Evolutionary conservation across 257 asterid species (phyloP).

Genomic region (Catharanthus roseus): DNA sequence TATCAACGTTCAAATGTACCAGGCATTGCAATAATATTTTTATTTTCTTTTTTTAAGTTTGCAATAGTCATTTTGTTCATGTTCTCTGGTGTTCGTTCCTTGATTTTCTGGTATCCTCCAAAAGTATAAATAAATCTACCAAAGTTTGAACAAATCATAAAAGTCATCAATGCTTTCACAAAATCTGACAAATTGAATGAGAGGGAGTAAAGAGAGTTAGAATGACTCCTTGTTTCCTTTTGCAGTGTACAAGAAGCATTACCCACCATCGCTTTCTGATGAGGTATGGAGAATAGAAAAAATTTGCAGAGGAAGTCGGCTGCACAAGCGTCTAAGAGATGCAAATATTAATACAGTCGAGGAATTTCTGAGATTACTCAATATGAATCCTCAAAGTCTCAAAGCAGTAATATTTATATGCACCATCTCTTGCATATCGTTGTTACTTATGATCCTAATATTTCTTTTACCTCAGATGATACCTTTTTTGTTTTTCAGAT

Average conservation of each 20-base stretch:
- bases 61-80: too few species aligned
- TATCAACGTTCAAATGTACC: not conserved
- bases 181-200: not conserved
- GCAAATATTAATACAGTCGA: conserved; percentile 34
- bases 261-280: conserved; percentile 42
- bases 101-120: not conserved
- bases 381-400: conserved; percentile 35
- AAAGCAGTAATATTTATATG: conserved; percentile 28
- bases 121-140: not conserved
- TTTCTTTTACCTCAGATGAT: not conserved
- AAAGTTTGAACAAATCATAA: not conserved
- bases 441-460: not conserved
- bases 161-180: not conserved
- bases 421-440: not conserved
- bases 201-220: not conserved
- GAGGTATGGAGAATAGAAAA: conserved; percentile 31
- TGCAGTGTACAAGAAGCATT: conserved; percentile 43
- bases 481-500: not conserved
- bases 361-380: conserved; percentile 45
- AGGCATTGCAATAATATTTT: too few species aligned
- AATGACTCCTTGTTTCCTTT: conserved; percentile 1
- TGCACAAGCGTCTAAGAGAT: conserved; percentile 22
- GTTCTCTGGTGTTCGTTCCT: not conserved
- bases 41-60: not conserved
- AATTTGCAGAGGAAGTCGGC: conserved; percentile 27